These are phyloP conservation scores for Pleurotus giganteus DNA, from an alignment of 768 basidiomycete species.

Conservation along the genomic window DNA sequence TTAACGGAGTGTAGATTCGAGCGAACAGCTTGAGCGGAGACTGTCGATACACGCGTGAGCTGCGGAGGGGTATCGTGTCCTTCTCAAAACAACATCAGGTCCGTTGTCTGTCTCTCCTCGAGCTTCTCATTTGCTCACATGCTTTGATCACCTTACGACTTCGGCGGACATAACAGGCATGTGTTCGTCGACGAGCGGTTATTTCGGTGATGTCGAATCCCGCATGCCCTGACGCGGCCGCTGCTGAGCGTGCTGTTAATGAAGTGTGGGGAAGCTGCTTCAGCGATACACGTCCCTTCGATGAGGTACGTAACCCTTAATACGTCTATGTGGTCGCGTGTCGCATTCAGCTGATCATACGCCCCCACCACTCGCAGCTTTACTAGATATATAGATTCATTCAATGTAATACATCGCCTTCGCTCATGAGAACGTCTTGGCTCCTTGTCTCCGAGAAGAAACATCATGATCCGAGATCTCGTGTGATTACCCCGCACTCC, in stretches of 20 bases:
- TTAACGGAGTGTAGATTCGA: slow-evolving; percentile 64
- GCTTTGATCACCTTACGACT: slow-evolving; percentile 12
- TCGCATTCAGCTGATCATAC: not conserved
- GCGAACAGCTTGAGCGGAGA: slow-evolving; percentile 94
- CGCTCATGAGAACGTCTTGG: too few species aligned
- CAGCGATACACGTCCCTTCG: slow-evolving; percentile 93
- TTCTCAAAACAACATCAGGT: slow-evolving; percentile 97
- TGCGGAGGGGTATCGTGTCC: slow-evolving; percentile 69
- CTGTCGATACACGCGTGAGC: slow-evolving; percentile 82
- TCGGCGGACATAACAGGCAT: slow-evolving; percentile 50
- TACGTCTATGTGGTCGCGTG: not conserved
- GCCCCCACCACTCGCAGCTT: not conserved
- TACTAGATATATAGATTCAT: not conserved
- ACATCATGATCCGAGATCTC: too few species aligned
- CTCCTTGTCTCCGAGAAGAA: too few species aligned
- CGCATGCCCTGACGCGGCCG: slow-evolving; percentile 66
- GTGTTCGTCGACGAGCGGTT: slow-evolving; percentile 85
- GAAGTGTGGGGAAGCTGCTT: slow-evolving; percentile 98
- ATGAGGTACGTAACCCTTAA: slow-evolving; percentile 62
- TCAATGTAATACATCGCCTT: not conserved
- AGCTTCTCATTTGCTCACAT: slow-evolving; percentile 6
- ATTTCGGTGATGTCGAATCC: slow-evolving; percentile 81
- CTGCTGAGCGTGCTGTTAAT: slow-evolving; percentile 89
- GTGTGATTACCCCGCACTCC: too few species aligned
- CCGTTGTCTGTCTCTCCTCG: slow-evolving; percentile 15